These are phyloP conservation scores for Cercospora sp. DNA, from an alignment of 2,329 filamentous ascomycete genomes.

Conservation along the genomic window DNA sequence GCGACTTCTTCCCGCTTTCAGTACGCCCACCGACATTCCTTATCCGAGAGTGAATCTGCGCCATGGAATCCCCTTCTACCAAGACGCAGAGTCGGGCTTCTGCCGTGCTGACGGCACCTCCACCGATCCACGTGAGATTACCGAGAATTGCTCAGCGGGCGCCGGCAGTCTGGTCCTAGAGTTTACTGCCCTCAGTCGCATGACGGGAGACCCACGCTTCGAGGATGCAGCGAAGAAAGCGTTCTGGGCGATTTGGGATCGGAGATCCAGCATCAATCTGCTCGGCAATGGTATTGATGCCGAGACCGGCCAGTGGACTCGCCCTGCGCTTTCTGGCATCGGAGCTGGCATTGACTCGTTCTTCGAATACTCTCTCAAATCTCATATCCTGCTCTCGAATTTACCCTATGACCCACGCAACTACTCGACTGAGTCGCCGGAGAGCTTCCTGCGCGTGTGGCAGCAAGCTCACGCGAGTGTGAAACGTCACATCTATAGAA, in stretches of 20 bases:
- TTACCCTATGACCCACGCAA: slow-evolving; percentile 52
- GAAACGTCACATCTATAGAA: slow-evolving; percentile 83
- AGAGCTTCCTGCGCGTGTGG: slow-evolving; percentile 80
- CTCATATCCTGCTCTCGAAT: slow-evolving; percentile 84
- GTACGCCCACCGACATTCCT: slow-evolving; percentile 84
- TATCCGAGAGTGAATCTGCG: slow-evolving; percentile 93
- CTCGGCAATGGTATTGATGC: slow-evolving; percentile 91
- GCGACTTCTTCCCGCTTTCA: slow-evolving; percentile 86
- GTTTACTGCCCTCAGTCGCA: slow-evolving; percentile 83
- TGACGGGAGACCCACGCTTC: slow-evolving; percentile 84
- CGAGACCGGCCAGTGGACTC: slow-evolving; percentile 79
- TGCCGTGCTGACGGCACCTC: slow-evolving; percentile 46
- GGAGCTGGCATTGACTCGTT: slow-evolving; percentile 97
- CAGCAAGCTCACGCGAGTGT: slow-evolving; percentile 82
- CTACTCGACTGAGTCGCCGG: slow-evolving; percentile 64
- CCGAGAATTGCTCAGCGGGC: slow-evolving; percentile 94
- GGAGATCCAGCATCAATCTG: slow-evolving; percentile 79
- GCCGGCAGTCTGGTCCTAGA: slow-evolving; percentile 95
- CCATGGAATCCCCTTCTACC: slow-evolving; percentile 87
- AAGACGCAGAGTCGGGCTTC: slow-evolving; percentile 52
- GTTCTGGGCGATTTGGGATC: slow-evolving; percentile 96
- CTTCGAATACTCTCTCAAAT: slow-evolving; percentile 96
- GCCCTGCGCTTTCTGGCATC: slow-evolving; percentile 85
- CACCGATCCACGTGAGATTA: slow-evolving; percentile 66
- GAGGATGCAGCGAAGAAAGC: slow-evolving; percentile 86